A percentile compares a stretch with the other conserved stretches of the same genome.
Evolutionary conservation across 768 basidiomycete species (phyloP).

Genomic region (Kwoniella botswanensis): DNA sequence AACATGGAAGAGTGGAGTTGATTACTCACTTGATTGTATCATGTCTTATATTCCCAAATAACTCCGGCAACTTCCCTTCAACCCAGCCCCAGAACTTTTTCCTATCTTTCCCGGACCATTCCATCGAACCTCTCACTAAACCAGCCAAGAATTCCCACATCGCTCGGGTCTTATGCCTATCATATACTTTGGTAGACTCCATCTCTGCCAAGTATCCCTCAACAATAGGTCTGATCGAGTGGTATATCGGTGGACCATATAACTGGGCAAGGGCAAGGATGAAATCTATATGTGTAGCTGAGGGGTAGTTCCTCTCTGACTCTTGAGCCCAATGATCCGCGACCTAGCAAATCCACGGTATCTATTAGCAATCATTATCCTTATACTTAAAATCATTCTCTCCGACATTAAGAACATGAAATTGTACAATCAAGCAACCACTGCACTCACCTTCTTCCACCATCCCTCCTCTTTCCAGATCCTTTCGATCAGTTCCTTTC

Average conservation of each 20-base stretch:
- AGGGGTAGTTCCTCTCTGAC: slow-evolving; percentile 64
- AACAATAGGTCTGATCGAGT: slow-evolving; percentile 67
- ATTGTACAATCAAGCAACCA: too few species aligned
- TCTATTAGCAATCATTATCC: neutral
- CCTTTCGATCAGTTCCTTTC: slow-evolving; percentile 65
- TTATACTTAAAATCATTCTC: neutral
- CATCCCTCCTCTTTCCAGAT: slow-evolving; percentile 64
- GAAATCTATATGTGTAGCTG: slow-evolving; percentile 54
- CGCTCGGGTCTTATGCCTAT: slow-evolving; percentile 79
- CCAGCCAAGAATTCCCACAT: slow-evolving; percentile 81
- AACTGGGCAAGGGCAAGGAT: slow-evolving; percentile 69
- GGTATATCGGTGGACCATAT: slow-evolving; percentile 74
- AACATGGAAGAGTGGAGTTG: neutral
- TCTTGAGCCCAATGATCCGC: slow-evolving; percentile 79
- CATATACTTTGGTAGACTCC: slow-evolving; percentile 62
- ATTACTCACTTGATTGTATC: slow-evolving; percentile 65
- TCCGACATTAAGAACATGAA: neutral
- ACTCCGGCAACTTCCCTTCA: slow-evolving; percentile 65
- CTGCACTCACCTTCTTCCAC: slow-evolving; percentile 59
- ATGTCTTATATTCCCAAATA: slow-evolving; percentile 78
- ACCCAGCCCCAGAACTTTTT: slow-evolving; percentile 76
- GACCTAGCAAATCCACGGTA: slow-evolving; percentile 57
- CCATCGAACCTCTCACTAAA: slow-evolving; percentile 79
- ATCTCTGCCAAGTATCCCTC: slow-evolving; percentile 65
- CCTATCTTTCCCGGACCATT: slow-evolving; percentile 70